Conservation (phyloP, 768 basidiomycete species). For the Tylopilus felleus region DNA sequence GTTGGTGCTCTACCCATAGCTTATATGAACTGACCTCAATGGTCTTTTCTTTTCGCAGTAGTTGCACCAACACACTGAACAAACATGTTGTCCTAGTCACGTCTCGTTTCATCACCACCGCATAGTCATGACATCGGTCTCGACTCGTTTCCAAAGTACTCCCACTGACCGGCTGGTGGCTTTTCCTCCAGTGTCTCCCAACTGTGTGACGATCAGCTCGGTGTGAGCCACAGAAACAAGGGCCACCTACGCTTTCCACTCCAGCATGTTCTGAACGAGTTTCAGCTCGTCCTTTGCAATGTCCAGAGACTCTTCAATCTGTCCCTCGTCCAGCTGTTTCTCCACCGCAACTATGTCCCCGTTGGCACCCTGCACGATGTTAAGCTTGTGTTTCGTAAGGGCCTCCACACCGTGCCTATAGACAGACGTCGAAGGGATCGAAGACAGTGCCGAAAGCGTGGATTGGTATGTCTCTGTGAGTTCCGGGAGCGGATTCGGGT, state of each 20-base stretch:
- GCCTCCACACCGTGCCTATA: slow-evolving; percentile 90
- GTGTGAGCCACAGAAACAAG: neutral
- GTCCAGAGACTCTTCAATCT: slow-evolving; percentile 82
- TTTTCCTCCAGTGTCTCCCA: slow-evolving; percentile 89
- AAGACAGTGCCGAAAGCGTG: slow-evolving; percentile 65
- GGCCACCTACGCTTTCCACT: slow-evolving; percentile 89
- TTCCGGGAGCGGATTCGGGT: slow-evolving; percentile 79
- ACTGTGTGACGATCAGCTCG: slow-evolving; percentile 37
- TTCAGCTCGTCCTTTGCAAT: slow-evolving; percentile 80
- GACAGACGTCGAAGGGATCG: slow-evolving; percentile 77
- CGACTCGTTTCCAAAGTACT: slow-evolving; percentile 63
- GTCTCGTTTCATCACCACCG: neutral
- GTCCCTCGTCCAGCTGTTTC: slow-evolving; percentile 73
- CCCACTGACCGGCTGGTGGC: slow-evolving; percentile 83
- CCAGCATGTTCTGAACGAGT: slow-evolving; percentile 78
- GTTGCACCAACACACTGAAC: slow-evolving; percentile 6
- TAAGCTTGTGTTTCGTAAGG: slow-evolving; percentile 76
- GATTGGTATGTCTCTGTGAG: slow-evolving; percentile 71
- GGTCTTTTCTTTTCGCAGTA: slow-evolving; percentile 1
- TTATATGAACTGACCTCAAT: neutral
- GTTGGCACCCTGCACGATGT: slow-evolving; percentile 63
- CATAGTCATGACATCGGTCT: slow-evolving; percentile 35
- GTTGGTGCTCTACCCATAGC: neutral
- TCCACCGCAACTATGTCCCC: slow-evolving; percentile 68
- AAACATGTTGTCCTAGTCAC: neutral